Evolutionary conservation across 176 grass and related monocot species (phyloP), one percentile per base, ranked within the genome.

Genomic region (Alloteropsis semialata): DNA sequence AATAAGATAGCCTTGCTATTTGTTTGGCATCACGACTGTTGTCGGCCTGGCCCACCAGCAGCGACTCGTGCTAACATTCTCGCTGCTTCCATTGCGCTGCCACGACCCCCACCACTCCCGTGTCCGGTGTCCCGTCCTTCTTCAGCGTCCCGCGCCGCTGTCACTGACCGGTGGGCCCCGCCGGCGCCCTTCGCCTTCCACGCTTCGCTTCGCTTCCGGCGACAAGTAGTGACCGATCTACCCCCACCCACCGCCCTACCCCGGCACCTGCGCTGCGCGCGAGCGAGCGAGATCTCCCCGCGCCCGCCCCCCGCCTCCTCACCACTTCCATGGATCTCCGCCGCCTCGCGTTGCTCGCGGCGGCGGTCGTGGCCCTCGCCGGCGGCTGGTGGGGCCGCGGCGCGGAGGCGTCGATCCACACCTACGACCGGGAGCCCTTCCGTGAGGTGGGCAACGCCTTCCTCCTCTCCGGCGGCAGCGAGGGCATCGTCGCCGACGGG

Each of bases 391-490:
- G 68, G 58, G 57, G 21, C 51, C 24, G 74, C 38, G 39, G 85
- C 44, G 91, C 72, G 64, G 87, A 91, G 60, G 96, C 87, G 45
- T 99, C 96, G 38, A 93, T 99, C 90, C 96, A 99, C 83, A 93
- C 89, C 54, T 99, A 99, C 91, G 83, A 90, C 29, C 79, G 72
- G 80, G 91, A 96, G 83, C 85, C 96, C 29, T 99, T 99, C 87
- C 90, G 90, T 67, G 96, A 99, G 84, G 96, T 99, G 64, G 96
- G 96, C 19, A 99, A 99, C 79, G 91, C 97, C 32, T 91, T 99
- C 88, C 97, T 99, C 72, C 93, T 99, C 82, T 96, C 93, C 77
- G 97, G 97, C 42, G 97, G 97, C 44, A 99, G 97, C 81, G 97
- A 99, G 85, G 97, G 97, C 45, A 83, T 99, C 78, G 89, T 96